Evolutionary conservation across 176 grass and related monocot genomes (phyloP), one percentile per base, ranked within the genome.

Genomic region (Stipa capillata): DNA sequence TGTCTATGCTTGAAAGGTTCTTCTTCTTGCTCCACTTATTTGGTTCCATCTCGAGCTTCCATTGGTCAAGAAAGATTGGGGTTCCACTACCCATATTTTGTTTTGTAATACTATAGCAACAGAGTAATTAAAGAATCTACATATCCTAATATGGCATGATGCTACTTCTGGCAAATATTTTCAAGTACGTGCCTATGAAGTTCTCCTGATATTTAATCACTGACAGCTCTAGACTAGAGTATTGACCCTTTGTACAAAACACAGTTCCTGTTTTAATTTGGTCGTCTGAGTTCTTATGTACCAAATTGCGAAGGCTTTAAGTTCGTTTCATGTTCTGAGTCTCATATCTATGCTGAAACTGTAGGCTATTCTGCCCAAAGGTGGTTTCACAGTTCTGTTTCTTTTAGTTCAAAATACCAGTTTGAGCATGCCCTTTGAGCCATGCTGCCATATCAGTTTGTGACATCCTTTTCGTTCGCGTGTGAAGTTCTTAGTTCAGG

Each of bases 1-100:
- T 69, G 13, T 18, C 60, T 84, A 51, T 80, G 52, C 45, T 44
- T 23, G 0, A 54, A 63, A 76, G 16, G 53, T 89, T 89, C 82
- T 49, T 65, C 77, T 85, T 81, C 82, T 57, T 34, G n/a, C 54
- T 77, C 82, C 77, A 89, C 71, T 81, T 51, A 75, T 64, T 71
- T 76, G 18, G 59, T 77, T 81, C 63, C 67, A 23, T 71, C 11
- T 69, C 23, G 23, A 63, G 53, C 47, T 75, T 81, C 36, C 27
- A 17, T 76, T 85, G 35, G 28, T 35, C 13, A 34, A 71, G n/a
- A 37, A 55, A 71, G 37, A 17, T 47, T 7, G 24, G 23, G 63
- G 55, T 57, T 31, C 28, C 40, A 69, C 37, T 52, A 23, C n/a
- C 16, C n/a, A 36, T 28, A 35, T 37, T 35, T 67, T 76, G 15